phyloP scores from a whole-genome alignment of 495 filamentous ascomycete genomes.

The Aspergillus funiculosus region DNA sequence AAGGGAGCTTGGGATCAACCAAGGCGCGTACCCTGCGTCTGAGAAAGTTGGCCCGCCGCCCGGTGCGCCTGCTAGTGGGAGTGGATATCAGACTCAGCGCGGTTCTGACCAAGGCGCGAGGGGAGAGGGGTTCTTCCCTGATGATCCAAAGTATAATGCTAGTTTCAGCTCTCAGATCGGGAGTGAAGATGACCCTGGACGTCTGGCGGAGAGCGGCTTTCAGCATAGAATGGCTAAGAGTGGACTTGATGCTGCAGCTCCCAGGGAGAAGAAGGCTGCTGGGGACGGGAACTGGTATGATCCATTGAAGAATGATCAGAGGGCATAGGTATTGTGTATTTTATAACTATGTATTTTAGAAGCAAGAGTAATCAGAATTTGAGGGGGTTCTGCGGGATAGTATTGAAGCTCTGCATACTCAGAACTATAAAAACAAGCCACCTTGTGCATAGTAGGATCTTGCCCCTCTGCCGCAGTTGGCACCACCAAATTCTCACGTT shows the following conservation, averaged over 20 bases:
- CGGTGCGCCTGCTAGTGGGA: constrained; percentile 25
- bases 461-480: not conserved
- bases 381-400: too few species aligned
- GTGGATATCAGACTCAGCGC: constrained; percentile 23
- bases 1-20: constrained; percentile 28
- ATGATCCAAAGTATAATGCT: constrained; percentile 45
- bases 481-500: not conserved
- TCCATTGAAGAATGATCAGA: constrained; percentile 41
- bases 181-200: constrained; percentile 55
- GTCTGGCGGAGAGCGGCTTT: constrained; percentile 47
- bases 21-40: constrained; percentile 22
- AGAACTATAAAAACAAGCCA: too few species aligned
- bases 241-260: constrained; percentile 30
- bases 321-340: constrained; percentile 24
- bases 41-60: constrained; percentile 17
- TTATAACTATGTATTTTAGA: constrained; percentile 21
- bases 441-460: too few species aligned
- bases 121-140: constrained; percentile 50
- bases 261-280: constrained; percentile 37
- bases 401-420: too few species aligned
- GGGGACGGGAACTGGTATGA: constrained; percentile 39
- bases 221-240: constrained; percentile 36
- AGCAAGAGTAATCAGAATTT: constrained; percentile 17
- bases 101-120: constrained; percentile 41
- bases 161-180: constrained; percentile 59